Evolutionary conservation across 2,329 filamentous ascomycete genomes (phyloP).

Genomic region (Sordariomycetes sp.): DNA sequence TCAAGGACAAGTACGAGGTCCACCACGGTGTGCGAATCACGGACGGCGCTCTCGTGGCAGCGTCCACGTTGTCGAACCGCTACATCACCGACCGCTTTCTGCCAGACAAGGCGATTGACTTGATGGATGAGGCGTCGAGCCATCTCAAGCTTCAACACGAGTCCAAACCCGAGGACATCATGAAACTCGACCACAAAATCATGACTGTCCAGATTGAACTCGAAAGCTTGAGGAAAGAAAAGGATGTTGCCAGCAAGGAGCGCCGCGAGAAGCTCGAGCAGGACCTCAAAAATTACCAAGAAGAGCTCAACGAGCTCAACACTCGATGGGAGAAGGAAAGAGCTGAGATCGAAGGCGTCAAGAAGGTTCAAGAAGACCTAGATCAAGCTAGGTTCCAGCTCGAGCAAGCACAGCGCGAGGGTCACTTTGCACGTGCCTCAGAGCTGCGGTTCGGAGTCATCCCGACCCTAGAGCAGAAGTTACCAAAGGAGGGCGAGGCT

Average conservation of each 20-base stretch:
- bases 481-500: constrained; percentile 63
- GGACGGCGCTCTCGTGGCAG: constrained; percentile 83
- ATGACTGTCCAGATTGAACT: constrained; percentile 97
- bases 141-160: constrained; percentile 88
- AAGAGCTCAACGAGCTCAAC: constrained; percentile 65
- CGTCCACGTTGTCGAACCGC: constrained; percentile 84
- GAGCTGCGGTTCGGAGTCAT: constrained; percentile 86
- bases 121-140: constrained; percentile 92
- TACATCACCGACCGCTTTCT: constrained; percentile 96
- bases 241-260: constrained; percentile 80
- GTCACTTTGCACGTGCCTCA: constrained; percentile 83
- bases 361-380: constrained; percentile 78
- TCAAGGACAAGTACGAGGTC: constrained; percentile 96
- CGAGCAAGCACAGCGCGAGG: constrained; percentile 77
- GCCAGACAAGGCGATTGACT: constrained; percentile 93
- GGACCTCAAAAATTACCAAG: constrained; percentile 66
- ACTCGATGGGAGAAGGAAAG: constrained; percentile 87
- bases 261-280: constrained; percentile 77
- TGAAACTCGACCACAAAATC: constrained; percentile 84
- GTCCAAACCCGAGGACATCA: constrained; percentile 91
- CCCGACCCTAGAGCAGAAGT: constrained; percentile 66
- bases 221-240: constrained; percentile 90
- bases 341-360: constrained; percentile 76
- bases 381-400: constrained; percentile 79
- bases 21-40: constrained; percentile 95